Evolutionary conservation across 176 grass and related monocot species (phyloP).

Genomic region (Paspalum notatum): DNA sequence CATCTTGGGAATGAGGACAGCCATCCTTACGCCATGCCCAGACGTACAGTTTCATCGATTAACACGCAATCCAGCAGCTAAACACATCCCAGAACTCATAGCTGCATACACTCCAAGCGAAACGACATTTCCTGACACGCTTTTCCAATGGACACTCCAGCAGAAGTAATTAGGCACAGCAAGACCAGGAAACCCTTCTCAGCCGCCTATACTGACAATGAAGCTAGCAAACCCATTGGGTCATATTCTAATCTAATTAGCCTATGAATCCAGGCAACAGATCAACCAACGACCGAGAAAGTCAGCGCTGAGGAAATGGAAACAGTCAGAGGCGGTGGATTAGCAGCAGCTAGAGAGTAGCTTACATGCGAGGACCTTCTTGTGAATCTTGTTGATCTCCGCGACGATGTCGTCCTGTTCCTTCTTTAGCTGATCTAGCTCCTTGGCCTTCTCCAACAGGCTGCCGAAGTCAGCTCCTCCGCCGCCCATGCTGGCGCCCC

Average conservation of each 20-base stretch:
- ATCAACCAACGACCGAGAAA: background rate
- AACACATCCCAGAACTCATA: background rate
- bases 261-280: background rate
- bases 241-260: background rate
- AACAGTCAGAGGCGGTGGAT: background rate
- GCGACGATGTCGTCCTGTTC: conserved; percentile 54
- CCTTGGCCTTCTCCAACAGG: conserved; percentile 80
- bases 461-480: conserved; percentile 43
- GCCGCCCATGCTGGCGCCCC: conserved; percentile 22
- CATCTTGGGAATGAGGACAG: conserved; percentile 28
- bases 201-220: background rate
- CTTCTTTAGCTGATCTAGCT: conserved; percentile 71
- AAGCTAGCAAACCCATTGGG: background rate
- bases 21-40: background rate
- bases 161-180: background rate
- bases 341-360: background rate
- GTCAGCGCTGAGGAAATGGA: background rate
- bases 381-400: conserved; percentile 82
- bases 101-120: background rate
- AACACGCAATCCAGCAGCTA: conserved; percentile 24
- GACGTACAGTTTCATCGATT: background rate
- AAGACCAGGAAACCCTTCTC: background rate
- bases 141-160: background rate
- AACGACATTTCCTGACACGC: background rate
- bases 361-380: conserved; percentile 67